These are phyloP conservation scores for Phaeosphaeria sp. DNA, from an alignment of 2,329 filamentous ascomycete genomes.

Conservation along the genomic window DNA sequence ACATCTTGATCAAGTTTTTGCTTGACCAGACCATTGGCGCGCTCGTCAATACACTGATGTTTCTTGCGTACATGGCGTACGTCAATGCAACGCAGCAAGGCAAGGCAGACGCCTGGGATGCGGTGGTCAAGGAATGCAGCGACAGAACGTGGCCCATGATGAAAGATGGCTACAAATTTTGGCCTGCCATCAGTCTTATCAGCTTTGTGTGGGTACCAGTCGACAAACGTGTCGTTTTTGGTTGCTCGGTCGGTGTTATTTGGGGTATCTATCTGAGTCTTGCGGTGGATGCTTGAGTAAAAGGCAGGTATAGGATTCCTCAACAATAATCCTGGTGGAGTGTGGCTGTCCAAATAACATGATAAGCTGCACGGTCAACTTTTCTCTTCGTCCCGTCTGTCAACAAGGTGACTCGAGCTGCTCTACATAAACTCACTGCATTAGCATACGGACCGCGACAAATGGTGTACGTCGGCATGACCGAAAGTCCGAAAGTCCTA, in stretches of 20 bases:
- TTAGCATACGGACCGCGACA: not conserved
- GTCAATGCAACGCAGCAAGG: constrained; percentile 36
- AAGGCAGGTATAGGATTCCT: not conserved
- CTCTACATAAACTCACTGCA: not conserved
- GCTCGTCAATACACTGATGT: constrained; percentile 69
- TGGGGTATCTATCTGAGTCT: constrained; percentile 82
- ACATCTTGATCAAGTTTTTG: constrained; percentile 71
- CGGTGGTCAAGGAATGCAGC: constrained; percentile 37
- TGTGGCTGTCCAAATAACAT: not conserved
- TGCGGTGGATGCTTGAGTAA: constrained; percentile 48
- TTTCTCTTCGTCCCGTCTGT: not conserved
- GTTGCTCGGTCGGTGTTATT: constrained; percentile 72
- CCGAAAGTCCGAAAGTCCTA: not conserved
- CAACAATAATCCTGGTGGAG: not conserved
- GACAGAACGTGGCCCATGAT: constrained; percentile 64
- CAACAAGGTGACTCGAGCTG: not conserved
- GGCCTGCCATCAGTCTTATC: constrained; percentile 72
- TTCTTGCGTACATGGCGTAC: constrained; percentile 66
- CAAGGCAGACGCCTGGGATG: constrained; percentile 34
- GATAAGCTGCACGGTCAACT: not conserved
- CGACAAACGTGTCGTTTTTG: constrained; percentile 72
- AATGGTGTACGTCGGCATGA: not conserved
- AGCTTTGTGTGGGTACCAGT: constrained; percentile 78
- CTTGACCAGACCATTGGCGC: constrained; percentile 75
- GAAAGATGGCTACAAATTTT: constrained; percentile 73